These are phyloP conservation scores for Metrosideros polymorpha DNA, from an alignment of 441 rosid species.

Conservation along the genomic window DNA sequence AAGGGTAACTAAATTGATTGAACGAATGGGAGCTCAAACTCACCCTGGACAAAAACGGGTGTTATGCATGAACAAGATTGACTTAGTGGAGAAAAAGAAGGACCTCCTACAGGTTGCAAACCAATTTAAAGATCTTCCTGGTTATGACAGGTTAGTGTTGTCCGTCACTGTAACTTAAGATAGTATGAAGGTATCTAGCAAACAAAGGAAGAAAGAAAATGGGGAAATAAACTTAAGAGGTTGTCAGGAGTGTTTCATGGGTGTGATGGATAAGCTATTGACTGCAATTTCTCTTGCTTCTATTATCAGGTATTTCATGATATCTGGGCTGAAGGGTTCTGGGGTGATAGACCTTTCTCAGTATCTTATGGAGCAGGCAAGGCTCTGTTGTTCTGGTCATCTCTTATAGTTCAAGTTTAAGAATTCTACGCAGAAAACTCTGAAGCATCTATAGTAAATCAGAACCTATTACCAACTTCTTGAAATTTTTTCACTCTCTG, in stretches of 20 bases:
- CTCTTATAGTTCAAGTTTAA: not conserved
- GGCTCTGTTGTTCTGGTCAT: not conserved
- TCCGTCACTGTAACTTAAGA: not conserved
- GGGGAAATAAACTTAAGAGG: not conserved
- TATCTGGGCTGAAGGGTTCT: slow-evolving; percentile 82
- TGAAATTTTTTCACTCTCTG: not conserved
- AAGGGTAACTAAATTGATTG: slow-evolving; percentile 68
- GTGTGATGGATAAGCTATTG: not conserved
- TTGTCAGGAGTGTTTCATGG: not conserved
- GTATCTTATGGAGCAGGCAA: slow-evolving; percentile 68
- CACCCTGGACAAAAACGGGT: slow-evolving; percentile 63
- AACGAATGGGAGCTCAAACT: slow-evolving; percentile 52
- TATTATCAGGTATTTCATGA: slow-evolving; percentile 61
- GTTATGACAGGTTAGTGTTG: slow-evolving; percentile 62
- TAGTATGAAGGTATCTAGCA: not conserved
- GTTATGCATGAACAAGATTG: slow-evolving; percentile 89
- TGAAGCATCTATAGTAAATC: not conserved
- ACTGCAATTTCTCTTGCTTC: not conserved
- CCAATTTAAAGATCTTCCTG: slow-evolving; percentile 77
- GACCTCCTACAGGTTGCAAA: slow-evolving; percentile 65
- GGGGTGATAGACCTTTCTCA: slow-evolving; percentile 69
- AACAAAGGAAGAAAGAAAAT: not conserved
- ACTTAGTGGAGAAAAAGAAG: slow-evolving; percentile 74
- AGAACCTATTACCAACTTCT: not conserved
- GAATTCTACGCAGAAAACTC: not conserved